Base-by-base conservation (phyloP, 2,329 filamentous ascomycete genomes). In the Penicillium sp. region DNA sequence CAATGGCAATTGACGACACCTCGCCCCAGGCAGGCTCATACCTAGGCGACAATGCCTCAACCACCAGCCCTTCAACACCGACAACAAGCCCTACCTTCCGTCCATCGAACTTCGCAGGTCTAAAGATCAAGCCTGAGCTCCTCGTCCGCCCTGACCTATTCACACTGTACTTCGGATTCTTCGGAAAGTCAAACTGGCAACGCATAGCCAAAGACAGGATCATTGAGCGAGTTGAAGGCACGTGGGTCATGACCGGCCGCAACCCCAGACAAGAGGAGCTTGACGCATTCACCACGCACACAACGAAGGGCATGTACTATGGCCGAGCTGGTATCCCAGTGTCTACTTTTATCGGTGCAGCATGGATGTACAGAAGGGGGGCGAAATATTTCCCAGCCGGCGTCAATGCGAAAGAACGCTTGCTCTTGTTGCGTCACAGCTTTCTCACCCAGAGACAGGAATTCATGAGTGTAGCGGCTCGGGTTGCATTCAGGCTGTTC, bases 191-290 rank as follows among this genome's bases (percentile, higher is more conserved):
- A 7, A 56, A 48, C 41, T 73, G 67, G 61, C 53, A 61, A 22
- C 41, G 31, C 8, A 55, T 33, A 23, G 49, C 60, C 1, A 53
- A 43, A 14, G 12, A 18, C 0, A 31, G 15, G 15, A 56, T 62
- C 9, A 37, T 27, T 5, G 33, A 59, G 2, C 64, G 66, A 7
- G 50, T 70, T 2, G 64, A 68, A 15, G 58, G 60, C 11, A 54
- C 51, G 15, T 61, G 62, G 20, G 55, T 65, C 18, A 9, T 67
- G 5, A 54, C 68, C 1, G 61, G 66, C 25, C 67, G 73, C 9
- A 22, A 53, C 6, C 64, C 65, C 2, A 72, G 69, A 2, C 73
- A 75, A 53, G 64, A 67, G 8, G 73, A 75, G 50, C 44, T 73
- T 22, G 72, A 75, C 56, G 67, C 66, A 20, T 61, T 72, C 33